Evolutionary conservation across 2,329 filamentous ascomycete species (phyloP), one percentile per base, ranked within the genome.

Genomic region (Hypoxylon sp.): DNA sequence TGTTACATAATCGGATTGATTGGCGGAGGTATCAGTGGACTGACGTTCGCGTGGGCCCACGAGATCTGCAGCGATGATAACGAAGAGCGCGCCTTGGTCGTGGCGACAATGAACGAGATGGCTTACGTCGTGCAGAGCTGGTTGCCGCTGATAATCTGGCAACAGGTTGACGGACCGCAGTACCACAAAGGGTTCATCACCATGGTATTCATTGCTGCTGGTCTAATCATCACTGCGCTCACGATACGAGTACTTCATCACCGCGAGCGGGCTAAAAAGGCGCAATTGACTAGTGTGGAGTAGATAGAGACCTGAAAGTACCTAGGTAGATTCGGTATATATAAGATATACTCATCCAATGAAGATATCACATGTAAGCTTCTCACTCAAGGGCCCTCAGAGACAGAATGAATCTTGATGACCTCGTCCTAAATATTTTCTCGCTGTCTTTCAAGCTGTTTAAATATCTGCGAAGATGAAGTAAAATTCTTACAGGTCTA

Each of bases 121-220:
- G 88, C 88, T 0, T 90, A 91, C 62, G 87, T 90, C 1, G 76
- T 92, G 44, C 88, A 91, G 71, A 87, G 88, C 0, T 91, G 89
- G 89, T 73, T 92, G 43, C 89, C 89, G 6, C 80, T 89, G 30
- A 72, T 90, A 7, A 82, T 90, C 8, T 91, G 88, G 88, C 84
- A 87, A 75, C 85, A 88, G 71, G 80, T 87, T 0, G 86, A 90
- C 59, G 85, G 83, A 0, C 88, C 88, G 0, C 67, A 77, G 44
- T 91, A 90, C 58, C 78, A 76, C 0, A 89, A 89, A 68, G 88
- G 88, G 0, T 89, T 84, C 52, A 80, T 86, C 8, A 88, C 86
- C 0, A 82, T 83, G 65, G 76, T 84, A 4, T 78, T 80, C 5
- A 71, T 89, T 34, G 79, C 82, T 0, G 71, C 80, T 0, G 75